Evolutionary conservation across 2,329 filamentous ascomycete species (phyloP).

Genomic region (Aspergillus brunneoviolaceus): DNA sequence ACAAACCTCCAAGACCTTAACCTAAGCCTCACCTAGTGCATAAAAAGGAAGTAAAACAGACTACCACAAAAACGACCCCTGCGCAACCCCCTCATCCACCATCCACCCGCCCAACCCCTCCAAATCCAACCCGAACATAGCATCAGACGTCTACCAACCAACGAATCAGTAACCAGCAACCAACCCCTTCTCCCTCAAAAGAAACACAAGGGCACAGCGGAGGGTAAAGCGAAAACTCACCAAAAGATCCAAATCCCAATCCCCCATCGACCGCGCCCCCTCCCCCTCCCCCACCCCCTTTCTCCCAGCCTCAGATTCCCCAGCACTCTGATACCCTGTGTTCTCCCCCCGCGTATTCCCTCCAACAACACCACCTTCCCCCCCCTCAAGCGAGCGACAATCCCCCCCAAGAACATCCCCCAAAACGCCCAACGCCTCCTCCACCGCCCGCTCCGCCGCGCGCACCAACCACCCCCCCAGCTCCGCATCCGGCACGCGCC

Average conservation of each 20-base stretch:
- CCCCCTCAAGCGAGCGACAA: background rate
- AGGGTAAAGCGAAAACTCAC: background rate
- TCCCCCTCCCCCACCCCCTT: background rate
- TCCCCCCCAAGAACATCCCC: background rate
- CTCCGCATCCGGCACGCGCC: conserved; percentile 23
- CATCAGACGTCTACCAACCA: background rate
- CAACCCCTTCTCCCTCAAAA: background rate
- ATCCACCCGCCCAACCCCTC: background rate
- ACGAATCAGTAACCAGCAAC: background rate
- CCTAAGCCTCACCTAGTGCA: no score
- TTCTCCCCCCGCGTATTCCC: no score
- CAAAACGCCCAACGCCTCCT: background rate
- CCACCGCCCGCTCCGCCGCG: no score
- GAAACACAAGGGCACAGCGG: background rate
- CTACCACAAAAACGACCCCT: background rate
- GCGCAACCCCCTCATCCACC: background rate
- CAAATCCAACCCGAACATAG: background rate
- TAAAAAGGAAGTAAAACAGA: no score
- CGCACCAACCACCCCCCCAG: background rate
- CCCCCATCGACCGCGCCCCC: background rate
- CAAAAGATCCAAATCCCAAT: background rate
- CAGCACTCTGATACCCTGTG: no score
- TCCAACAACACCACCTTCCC: no score
- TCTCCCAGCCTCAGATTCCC: background rate
- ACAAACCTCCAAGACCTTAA: no score